Base-by-base conservation (phyloP, 2,329 filamentous ascomycete species). In the Trichoderma aggressivum region DNA sequence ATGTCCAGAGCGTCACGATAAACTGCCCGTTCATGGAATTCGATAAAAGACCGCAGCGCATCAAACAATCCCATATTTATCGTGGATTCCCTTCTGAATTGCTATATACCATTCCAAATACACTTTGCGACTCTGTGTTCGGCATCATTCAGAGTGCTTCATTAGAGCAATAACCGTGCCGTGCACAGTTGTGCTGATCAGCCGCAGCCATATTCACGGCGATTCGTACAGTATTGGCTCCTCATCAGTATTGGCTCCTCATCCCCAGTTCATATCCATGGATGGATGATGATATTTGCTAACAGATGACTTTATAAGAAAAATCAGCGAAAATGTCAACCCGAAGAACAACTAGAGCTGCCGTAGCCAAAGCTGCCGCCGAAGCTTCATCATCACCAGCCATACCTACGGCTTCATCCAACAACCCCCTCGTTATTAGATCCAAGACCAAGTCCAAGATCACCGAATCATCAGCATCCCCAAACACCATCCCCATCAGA, bases 141-240 rank as follows among this genome's bases (percentile, higher is more conserved):
- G 1, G 28, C 4, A n/a, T 21, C 16, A 21, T 2, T 21, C 11
- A 28, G 6, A 3, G 14, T 8, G 3, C 1, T 18, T 28, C 1
- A 12, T 11, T 24, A 0, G 14, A 11, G 21, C 16, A 8, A 14
- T 5, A n/a, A 10, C 34, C 1, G 30, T 12, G 24, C 1, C 21
- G 63, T 58, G 50, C 24, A 7, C 7, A 16, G 2, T 43, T 66
- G 24, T 28, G 11, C 34, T 1, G 18, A 34, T 18, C 7, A 32
- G 32, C 1, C 34, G 3, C 32, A 21, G 36, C 28, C 28, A 18
- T 21, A 67, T 67, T 67, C 64, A 67, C 64, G 64, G 53, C 24
- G 12, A 21, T 14, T 3, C 3, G 21, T 1, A 5, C 1, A 47
- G n/a, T 50, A 47, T 3, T 21, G 8, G 1, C 4, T 18, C 1